Percentiles rank a stretch among this genome's conserved stretches.
These are phyloP conservation scores for Dendrobium officinale DNA, from an alignment of 106 monocot genomes.

Conservation along the genomic window DNA sequence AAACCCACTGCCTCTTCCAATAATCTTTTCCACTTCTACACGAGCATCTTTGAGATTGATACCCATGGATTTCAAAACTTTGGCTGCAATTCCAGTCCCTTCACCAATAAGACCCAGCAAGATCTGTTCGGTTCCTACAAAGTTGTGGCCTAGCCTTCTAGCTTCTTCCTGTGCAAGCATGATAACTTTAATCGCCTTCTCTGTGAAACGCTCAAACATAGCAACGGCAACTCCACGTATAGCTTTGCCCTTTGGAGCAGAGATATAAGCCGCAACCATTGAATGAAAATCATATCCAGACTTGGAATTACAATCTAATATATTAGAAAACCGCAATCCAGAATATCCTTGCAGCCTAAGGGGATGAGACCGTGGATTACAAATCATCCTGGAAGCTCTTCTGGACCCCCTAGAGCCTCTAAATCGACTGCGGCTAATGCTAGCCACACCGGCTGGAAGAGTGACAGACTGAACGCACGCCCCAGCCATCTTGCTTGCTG, in stretches of 20 bases:
- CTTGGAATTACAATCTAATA: slow-evolving; percentile 24
- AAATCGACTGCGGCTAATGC: slow-evolving; percentile 14
- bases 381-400: slow-evolving; percentile 23
- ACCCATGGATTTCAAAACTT: slow-evolving; percentile 77
- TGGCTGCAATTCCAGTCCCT: slow-evolving; percentile 72
- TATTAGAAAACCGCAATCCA: slow-evolving; percentile 28
- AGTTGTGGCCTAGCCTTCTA: slow-evolving; percentile 61
- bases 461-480: slow-evolving; percentile 36
- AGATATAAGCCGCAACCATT: slow-evolving; percentile 28
- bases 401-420: slow-evolving; percentile 15
- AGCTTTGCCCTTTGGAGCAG: slow-evolving; percentile 27
- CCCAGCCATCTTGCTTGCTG: slow-evolving; percentile 36
- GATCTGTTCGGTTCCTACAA: slow-evolving; percentile 75
- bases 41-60: slow-evolving; percentile 83
- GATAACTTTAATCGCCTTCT: slow-evolving; percentile 80
- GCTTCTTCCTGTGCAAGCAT: slow-evolving; percentile 87
- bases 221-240: slow-evolving; percentile 32
- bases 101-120: slow-evolving; percentile 70
- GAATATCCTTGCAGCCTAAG: slow-evolving; percentile 24
- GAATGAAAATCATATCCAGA: slow-evolving; percentile 26
- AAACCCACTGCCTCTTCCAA: slow-evolving; percentile 73
- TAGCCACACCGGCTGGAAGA: slow-evolving; percentile 22
- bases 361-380: slow-evolving; percentile 9
- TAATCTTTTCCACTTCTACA: slow-evolving; percentile 76
- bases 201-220: slow-evolving; percentile 80